Percentiles rank a stretch among this genome's conserved stretches.
These are phyloP conservation scores for Rubroshorea leprosula DNA, from an alignment of 345 rosid genomes.

Conservation along the genomic window DNA sequence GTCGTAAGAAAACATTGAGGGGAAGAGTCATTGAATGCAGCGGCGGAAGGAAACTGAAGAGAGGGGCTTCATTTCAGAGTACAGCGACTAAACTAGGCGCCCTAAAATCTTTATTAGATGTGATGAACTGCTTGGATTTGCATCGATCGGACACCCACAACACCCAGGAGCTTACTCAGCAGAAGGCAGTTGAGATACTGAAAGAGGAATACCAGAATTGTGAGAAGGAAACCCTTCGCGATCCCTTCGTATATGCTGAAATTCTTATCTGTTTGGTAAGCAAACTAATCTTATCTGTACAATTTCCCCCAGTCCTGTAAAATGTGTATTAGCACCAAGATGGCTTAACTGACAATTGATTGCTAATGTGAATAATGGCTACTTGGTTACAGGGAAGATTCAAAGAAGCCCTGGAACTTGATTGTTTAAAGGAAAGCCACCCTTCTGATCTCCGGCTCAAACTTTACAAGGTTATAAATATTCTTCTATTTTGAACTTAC, in stretches of 20 bases:
- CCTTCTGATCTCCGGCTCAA: constrained; percentile 31
- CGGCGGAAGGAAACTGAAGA: constrained; percentile 24
- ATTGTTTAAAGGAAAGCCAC: constrained; percentile 18
- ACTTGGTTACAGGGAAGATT: constrained; percentile 31
- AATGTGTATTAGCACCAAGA: too few relatives aligned
- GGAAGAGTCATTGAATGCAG: constrained; percentile 20
- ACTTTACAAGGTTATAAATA: constrained; percentile 36
- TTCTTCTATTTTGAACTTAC: too few relatives aligned
- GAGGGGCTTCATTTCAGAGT: neutral
- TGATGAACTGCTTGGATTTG: neutral
- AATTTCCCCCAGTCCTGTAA: too few relatives aligned
- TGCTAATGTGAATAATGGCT: neutral
- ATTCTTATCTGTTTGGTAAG: constrained; percentile 59
- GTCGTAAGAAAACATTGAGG: neutral
- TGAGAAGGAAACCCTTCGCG: too few relatives aligned
- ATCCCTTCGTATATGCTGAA: too few relatives aligned
- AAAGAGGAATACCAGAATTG: constrained; percentile 23
- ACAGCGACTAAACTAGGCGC: constrained; percentile 17
- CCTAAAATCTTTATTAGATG: constrained; percentile 51
- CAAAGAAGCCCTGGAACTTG: constrained; percentile 22
- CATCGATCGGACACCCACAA: too few relatives aligned
- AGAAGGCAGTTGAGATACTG: constrained; percentile 36
- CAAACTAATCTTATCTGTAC: too few relatives aligned
- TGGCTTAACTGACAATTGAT: too few relatives aligned
- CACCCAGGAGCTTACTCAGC: too few relatives aligned